These are phyloP conservation scores for Beta macrorhiza DNA, from an alignment of 179 eudicot species.

Conservation along the genomic window DNA sequence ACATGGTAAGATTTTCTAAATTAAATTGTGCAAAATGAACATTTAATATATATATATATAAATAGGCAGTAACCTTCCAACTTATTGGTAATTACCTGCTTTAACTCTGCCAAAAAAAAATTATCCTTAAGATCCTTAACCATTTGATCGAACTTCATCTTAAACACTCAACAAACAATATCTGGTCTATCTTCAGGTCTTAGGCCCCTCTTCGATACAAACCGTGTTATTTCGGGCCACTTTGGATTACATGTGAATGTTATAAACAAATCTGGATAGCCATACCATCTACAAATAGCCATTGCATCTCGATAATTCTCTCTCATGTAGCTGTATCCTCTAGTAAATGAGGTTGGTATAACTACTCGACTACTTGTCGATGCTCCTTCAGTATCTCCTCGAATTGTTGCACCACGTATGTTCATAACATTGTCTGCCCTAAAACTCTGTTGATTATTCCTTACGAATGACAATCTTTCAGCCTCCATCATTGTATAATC, in stretches of 20 bases:
- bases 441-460: constrained; percentile 2
- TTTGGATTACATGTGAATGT: constrained; percentile 38
- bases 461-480: constrained; percentile 8
- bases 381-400: constrained; percentile 18
- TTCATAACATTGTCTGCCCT: constrained; percentile 4
- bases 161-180: constrained; percentile 24
- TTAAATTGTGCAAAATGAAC: too few relatives aligned
- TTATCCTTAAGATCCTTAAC: constrained; percentile 3
- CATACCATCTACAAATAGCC: background rate
- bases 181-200: constrained; percentile 19
- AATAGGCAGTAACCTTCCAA: too few relatives aligned
- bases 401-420: background rate
- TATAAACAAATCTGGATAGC: constrained; percentile 16
- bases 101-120: background rate
- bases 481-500: constrained; percentile 20
- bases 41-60: too few relatives aligned
- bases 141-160: constrained; percentile 16
- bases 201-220: background rate
- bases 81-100: background rate
- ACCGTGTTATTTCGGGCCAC: constrained; percentile 22
- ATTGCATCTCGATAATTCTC: constrained; percentile 38
- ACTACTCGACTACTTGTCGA: background rate
- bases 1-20: too few relatives aligned
- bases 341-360: constrained; percentile 23
- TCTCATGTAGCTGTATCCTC: constrained; percentile 29